These are phyloP conservation scores for Spirogloea muscicola DNA, from an alignment of 139 green algal species.

Conservation along the genomic window DNA sequence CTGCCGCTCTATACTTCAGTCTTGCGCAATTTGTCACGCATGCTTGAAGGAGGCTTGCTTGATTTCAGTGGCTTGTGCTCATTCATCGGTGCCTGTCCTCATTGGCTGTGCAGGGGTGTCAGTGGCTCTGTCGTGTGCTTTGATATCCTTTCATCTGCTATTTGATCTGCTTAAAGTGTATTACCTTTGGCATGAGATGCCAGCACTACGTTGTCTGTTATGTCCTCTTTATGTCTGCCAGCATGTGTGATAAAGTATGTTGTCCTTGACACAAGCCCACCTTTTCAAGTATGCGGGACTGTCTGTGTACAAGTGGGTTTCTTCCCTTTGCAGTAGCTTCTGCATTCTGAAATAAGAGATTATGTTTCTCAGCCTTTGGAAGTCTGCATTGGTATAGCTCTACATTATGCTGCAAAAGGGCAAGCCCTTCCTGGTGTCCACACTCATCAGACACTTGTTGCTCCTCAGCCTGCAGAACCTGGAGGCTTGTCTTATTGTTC, in stretches of 20 bases:
- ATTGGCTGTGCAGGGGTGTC: slow-evolving; percentile 16
- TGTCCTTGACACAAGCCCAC: slow-evolving; percentile 17
- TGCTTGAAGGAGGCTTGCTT: not conserved
- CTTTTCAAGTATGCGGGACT: slow-evolving; percentile 45
- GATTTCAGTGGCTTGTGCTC: no score
- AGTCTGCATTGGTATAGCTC: not conserved
- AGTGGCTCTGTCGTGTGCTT: slow-evolving; percentile 27
- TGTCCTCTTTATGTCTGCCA: no score
- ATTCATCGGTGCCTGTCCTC: not conserved
- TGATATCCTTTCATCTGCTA: slow-evolving; percentile 31
- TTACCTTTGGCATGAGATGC: no score
- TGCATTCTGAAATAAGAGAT: not conserved
- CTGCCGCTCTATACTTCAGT: not conserved
- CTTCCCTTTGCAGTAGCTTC: not conserved
- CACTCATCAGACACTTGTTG: no score
- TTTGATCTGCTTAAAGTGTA: not conserved
- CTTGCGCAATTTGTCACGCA: not conserved
- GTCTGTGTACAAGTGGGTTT: slow-evolving; percentile 33
- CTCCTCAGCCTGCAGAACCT: slow-evolving; percentile 45
- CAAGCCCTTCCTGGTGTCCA: not conserved
- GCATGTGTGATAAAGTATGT: no score
- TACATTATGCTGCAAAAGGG: not conserved
- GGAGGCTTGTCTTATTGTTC: slow-evolving; percentile 38
- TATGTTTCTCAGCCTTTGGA: not conserved
- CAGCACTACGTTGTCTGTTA: not conserved